Evolutionary conservation across 345 rosid species (phyloP), one percentile per base, ranked within the genome.

Genomic region (Clausena lansium): DNA sequence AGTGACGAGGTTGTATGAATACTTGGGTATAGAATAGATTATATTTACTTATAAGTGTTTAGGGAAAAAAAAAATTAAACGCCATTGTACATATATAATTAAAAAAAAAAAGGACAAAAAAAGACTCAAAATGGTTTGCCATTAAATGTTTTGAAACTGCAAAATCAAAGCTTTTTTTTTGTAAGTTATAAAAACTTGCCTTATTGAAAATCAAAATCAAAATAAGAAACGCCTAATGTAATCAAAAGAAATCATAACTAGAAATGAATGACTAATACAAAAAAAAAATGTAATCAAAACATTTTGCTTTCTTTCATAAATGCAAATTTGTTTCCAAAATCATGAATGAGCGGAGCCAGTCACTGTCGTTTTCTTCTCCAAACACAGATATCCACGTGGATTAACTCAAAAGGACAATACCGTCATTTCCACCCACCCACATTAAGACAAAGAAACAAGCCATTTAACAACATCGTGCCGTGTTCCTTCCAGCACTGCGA

Each of bases 391-490:
- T 80, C 73, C 87, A 87, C 77, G 83, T 85, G 86, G 80, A 63
- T 28, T 33, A 65, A 9, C 36, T 27, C 4, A 24, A 0, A 45
- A 72, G 88, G 90, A 66, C 39, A 79, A 9, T 15, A 15, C 3
- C 41, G 92, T 86, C 86, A 81, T 76, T 86, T 70, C 52, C 0
- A 3, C 8, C 10, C 25, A 8, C 69, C 36, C 22, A 15, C 68
- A 0, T 32, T 52, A 54, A 74, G 52, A 1, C 2, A 27, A n/a
- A 30, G 38, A 6, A 50, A 19, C 72, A 32, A 70, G 32, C 63
- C 89, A 79, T 86, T 88, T 85, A 88, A 45, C 79, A 87, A 45
- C 78, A 71, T 86, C 85, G 84, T 87, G 88, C 91, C 87, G 74
- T 80, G 66, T 73, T 67, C 59, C 73, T 72, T 30, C 86, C 72